These are phyloP conservation scores for Prunus fruticosa DNA, from an alignment of 306 rosid species.

Conservation along the genomic window DNA sequence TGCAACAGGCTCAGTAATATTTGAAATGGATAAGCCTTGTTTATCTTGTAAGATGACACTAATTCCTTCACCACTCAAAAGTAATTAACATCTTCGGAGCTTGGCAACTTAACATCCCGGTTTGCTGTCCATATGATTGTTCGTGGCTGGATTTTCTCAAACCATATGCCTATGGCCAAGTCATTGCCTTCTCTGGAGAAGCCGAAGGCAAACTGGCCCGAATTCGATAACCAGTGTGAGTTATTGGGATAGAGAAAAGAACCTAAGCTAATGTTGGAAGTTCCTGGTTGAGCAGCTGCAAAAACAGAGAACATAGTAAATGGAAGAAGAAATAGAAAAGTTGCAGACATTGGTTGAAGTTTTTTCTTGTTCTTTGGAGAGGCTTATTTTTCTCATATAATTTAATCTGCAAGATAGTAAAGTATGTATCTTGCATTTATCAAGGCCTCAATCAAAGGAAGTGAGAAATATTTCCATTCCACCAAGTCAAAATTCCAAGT, in stretches of 20 bases:
- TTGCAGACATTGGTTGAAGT: not conserved
- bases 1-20: not conserved
- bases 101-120: slow-evolving; percentile 1
- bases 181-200: slow-evolving; percentile 12
- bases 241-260: slow-evolving; percentile 4
- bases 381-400: not conserved
- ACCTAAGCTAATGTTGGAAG: not conserved
- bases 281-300: not conserved
- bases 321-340: slow-evolving; percentile 1
- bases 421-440: not conserved
- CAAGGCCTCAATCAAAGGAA: not conserved
- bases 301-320: not conserved
- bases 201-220: slow-evolving; percentile 31
- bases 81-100: not conserved
- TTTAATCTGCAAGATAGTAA: too few species aligned
- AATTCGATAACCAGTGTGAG: not conserved
- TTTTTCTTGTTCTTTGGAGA: not conserved
- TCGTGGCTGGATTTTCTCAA: slow-evolving; percentile 17
- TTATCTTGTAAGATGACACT: not conserved
- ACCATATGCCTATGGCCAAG: slow-evolving; percentile 22
- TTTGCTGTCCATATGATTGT: slow-evolving; percentile 33
- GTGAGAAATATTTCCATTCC: not conserved
- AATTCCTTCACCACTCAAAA: not conserved
- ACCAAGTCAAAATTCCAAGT: not conserved
- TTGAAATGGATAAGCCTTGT: not conserved